Evolutionary conservation across 2,329 filamentous ascomycete species (phyloP).

Genomic region (Neonectria ditissima): DNA sequence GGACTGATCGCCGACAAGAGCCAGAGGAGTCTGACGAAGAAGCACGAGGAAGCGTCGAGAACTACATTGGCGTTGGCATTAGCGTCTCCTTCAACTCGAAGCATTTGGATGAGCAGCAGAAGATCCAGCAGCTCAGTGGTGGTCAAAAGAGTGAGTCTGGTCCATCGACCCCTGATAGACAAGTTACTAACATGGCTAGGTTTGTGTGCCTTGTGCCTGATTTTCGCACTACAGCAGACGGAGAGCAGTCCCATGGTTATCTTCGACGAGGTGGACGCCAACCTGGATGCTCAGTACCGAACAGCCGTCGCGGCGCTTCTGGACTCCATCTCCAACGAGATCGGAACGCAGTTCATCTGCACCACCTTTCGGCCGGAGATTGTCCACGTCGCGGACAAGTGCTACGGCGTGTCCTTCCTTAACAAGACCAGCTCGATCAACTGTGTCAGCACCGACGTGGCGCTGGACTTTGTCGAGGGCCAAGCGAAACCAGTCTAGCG

Average conservation of each 20-base stretch:
- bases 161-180: background rate
- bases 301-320: constrained; percentile 94
- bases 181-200: constrained; percentile 59
- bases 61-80: constrained; percentile 96
- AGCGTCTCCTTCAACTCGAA: constrained; percentile 99
- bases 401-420: constrained; percentile 93
- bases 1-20: constrained; percentile 77
- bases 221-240: constrained; percentile 98
- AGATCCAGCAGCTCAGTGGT: constrained; percentile 96
- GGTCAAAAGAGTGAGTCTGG: constrained; percentile 90
- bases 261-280: constrained; percentile 98
- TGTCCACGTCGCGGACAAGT: constrained; percentile 94
- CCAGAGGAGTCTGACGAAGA: constrained; percentile 74
- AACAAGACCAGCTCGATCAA: constrained; percentile 96
- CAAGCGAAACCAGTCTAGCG: constrained; percentile 61
- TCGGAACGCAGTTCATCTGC: constrained; percentile 89
- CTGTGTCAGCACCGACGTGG: constrained; percentile 87
- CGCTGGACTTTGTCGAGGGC: constrained; percentile 93
- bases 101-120: constrained; percentile 93
- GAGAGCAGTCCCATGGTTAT: constrained; percentile 99
- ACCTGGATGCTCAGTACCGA: constrained; percentile 96
- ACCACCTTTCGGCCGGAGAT: constrained; percentile 99
- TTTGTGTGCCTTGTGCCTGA: constrained; percentile 94
- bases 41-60: constrained; percentile 82
- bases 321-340: constrained; percentile 77